Evolutionary conservation across 768 basidiomycete genomes (phyloP), one percentile per base, ranked within the genome.

Genomic region (Collybiopsis luxurians): DNA sequence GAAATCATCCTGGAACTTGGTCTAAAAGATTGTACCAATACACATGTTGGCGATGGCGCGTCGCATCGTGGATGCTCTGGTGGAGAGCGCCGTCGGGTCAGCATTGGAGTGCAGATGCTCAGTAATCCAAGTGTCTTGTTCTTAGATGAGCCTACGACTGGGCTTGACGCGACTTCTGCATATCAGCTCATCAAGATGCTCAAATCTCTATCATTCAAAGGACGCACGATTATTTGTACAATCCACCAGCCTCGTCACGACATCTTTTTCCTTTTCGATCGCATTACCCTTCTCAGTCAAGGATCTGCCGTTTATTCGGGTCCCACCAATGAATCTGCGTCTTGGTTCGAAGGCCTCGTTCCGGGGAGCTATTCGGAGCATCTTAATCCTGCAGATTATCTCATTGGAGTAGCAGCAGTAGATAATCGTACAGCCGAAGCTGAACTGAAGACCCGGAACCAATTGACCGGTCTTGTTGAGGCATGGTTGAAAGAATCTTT

Each of bases 131-230:
- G 84, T 57, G 69, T 88, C 19, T 65, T 88, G 28, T 76, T 87
- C 3, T 74, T 84, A 9, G 86, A 88, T 55, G 86, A 88, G 58
- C 86, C 86, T 15, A 76, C 79, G 24, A 79, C 78, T 40, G 79
- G 80, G 57, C 73, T 81, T 7, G 78, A 79, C 55, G 77, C 76
- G 2, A 79, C 79, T 56, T 73, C 71, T 7, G 76, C 79, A 1
- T 80, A 76, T 73, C 70, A 71, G 45, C 73, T 80, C 42, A 61
- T 77, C n/a, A 66, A 64, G 15, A 72, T 79, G 66, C 67, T 81
- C 21, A 69, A 73, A 24, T 75, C 78, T 47, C 75, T 82, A n/a
- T 77, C 80, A n/a, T 69, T 74, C 34, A 69, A 67, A 36, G 81
- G 81, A 3, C 76, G 79, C 56, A 75, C 79, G 46, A 79, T 83